Conservation (phyloP, 2,329 filamentous ascomycete genomes). For the Bipolaris sorokiniana region DNA sequence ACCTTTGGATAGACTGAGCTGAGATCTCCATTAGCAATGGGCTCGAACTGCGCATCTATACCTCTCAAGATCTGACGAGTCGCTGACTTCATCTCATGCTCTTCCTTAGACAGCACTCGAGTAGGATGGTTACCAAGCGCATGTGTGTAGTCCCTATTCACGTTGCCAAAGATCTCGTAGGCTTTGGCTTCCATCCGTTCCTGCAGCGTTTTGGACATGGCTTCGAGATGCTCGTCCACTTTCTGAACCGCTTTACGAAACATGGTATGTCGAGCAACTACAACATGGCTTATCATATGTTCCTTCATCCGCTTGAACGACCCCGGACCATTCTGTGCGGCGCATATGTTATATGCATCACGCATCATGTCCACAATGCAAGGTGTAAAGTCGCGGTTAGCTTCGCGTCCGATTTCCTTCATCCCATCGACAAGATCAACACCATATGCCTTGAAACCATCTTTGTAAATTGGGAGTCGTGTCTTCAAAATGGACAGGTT, state of each 20-base stretch:
- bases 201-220: conserved; percentile 53
- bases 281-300: conserved; percentile 56
- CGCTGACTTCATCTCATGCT: conserved; percentile 21
- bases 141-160: conserved; percentile 49
- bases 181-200: conserved; percentile 52
- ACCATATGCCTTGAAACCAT: conserved; percentile 50
- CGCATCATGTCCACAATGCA: conserved; percentile 56
- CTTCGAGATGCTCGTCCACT: conserved; percentile 51
- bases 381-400: conserved; percentile 61
- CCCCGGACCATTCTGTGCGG: conserved; percentile 55
- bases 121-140: conserved; percentile 36
- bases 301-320: conserved; percentile 60
- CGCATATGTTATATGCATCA: conserved; percentile 55
- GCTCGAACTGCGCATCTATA: conserved; percentile 32
- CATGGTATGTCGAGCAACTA: conserved; percentile 53
- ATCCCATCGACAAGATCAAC: conserved; percentile 46
- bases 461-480: conserved; percentile 53
- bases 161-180: conserved; percentile 52
- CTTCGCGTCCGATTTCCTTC: conserved; percentile 57
- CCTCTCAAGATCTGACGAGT: conserved; percentile 23
- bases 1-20: not conserved
- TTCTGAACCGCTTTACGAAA: conserved; percentile 55
- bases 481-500: conserved; percentile 50
- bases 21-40: conserved; percentile 28
- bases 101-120: conserved; percentile 14